Conservation (phyloP, 2,329 filamentous ascomycete genomes). For the Epichloe coenophiala region DNA sequence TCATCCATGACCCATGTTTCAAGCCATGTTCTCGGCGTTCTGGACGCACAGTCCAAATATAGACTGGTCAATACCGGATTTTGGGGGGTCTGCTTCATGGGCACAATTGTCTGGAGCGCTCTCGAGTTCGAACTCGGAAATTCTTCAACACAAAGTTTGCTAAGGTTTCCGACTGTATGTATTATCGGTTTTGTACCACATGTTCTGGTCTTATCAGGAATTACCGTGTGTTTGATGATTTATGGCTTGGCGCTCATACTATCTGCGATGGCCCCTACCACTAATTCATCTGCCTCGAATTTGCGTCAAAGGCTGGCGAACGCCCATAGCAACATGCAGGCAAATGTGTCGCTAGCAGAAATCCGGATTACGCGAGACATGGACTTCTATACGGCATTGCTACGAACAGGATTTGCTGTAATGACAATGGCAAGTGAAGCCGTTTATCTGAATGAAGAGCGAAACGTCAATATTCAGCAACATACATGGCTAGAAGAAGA, state of each 20-base stretch:
- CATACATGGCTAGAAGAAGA: conserved; percentile 91
- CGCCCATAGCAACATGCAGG: conserved; percentile 83
- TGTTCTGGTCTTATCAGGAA: conserved; percentile 71
- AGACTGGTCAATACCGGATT: conserved; percentile 78
- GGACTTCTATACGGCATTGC: conserved; percentile 86
- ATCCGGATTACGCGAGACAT: conserved; percentile 74
- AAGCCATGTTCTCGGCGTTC: conserved; percentile 69
- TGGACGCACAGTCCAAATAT: conserved; percentile 65
- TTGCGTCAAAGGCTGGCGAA: conserved; percentile 48
- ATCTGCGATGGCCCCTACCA: conserved; percentile 38
- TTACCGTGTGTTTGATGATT: conserved; percentile 60
- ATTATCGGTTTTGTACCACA: conserved; percentile 93
- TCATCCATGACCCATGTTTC: conserved; percentile 80
- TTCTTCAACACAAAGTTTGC: conserved; percentile 47
- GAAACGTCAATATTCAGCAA: conserved; percentile 54
- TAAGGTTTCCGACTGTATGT: conserved; percentile 86
- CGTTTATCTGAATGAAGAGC: conserved; percentile 87
- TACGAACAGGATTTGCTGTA: conserved; percentile 75
- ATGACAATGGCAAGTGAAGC: conserved; percentile 91
- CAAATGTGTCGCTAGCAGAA: conserved; percentile 71
- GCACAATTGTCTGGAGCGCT: conserved; percentile 67
- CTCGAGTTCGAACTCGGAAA: conserved; percentile 48
- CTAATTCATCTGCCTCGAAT: conserved; percentile 19
- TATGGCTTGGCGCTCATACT: conserved; percentile 66
- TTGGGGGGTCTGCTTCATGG: conserved; percentile 86